phyloP scores from a whole-genome alignment of 805 yeast species.

The Candida multigemmis region DNA sequence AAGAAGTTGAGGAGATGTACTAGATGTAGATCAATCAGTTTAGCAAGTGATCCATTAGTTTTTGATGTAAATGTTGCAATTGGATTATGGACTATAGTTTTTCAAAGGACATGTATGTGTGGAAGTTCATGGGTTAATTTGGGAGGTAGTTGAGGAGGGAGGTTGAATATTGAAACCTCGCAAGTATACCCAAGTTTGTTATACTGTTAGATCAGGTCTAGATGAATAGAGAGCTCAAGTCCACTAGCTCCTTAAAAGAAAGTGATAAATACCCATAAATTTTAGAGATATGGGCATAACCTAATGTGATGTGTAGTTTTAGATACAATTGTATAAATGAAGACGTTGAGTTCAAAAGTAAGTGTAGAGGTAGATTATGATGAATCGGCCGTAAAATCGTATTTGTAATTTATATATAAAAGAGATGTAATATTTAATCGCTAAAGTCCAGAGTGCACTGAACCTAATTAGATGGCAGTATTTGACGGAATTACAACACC shows the following conservation, averaged over 20 bases:
- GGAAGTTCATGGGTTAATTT: constrained; percentile 65
- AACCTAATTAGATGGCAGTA: not conserved
- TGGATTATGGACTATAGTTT: constrained; percentile 52
- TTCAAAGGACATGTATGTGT: constrained; percentile 68
- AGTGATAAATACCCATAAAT: too few species aligned
- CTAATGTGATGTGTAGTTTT: too few species aligned
- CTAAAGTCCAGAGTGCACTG: constrained; percentile 1
- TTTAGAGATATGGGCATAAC: too few species aligned
- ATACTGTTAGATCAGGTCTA: too few species aligned
- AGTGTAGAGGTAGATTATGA: not conserved
- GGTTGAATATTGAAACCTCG: too few species aligned
- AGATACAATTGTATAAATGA: too few species aligned
- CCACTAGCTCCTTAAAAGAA: too few species aligned
- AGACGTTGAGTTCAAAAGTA: not conserved
- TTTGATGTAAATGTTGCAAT: constrained; percentile 22
- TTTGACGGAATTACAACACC: not conserved
- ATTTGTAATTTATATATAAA: not conserved
- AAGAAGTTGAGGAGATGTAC: constrained; percentile 25
- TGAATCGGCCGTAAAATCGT: not conserved
- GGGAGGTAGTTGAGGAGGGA: constrained; percentile 1
- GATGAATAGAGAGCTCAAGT: too few species aligned
- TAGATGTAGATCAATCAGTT: constrained; percentile 33
- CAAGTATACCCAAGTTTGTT: too few species aligned
- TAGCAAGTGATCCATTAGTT: constrained; percentile 27
- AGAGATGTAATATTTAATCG: not conserved